phyloP scores from a whole-genome alignment of 176 grass and related monocot genomes.

The Avena sativa region DNA sequence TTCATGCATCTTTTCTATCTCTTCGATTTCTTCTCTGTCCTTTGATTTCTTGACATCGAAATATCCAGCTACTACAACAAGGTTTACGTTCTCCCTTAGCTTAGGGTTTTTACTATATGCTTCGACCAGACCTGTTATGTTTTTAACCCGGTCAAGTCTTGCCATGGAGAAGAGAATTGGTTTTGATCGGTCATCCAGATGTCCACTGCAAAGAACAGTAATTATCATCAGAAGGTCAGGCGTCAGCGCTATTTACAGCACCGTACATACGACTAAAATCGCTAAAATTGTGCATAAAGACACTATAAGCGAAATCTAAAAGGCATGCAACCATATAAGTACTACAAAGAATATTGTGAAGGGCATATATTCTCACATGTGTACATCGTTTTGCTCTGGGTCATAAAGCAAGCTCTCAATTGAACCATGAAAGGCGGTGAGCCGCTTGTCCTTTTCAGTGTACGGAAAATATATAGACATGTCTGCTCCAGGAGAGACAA shows the following conservation, averaged over 20 bases:
- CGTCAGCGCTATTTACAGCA: not conserved
- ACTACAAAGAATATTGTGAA: slow-evolving; percentile 12
- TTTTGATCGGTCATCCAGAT: slow-evolving; percentile 83
- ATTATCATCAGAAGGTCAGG: not conserved
- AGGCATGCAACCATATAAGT: not conserved
- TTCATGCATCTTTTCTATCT: slow-evolving; percentile 93
- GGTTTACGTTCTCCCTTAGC: slow-evolving; percentile 78
- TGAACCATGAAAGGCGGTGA: slow-evolving; percentile 85
- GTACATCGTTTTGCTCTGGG: slow-evolving; percentile 77
- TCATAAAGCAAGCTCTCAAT: slow-evolving; percentile 82
- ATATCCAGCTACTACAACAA: slow-evolving; percentile 86
- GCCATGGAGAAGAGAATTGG: slow-evolving; percentile 98
- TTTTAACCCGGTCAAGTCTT: slow-evolving; percentile 87
- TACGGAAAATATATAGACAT: slow-evolving; percentile 92
- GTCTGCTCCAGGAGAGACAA: slow-evolving; percentile 92
- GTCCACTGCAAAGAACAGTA: slow-evolving; percentile 63
- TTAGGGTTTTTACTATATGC: slow-evolving; percentile 59
- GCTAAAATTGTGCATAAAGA: not conserved
- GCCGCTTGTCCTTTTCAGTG: slow-evolving; percentile 73
- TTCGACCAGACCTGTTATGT: slow-evolving; percentile 94
- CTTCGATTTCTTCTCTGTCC: slow-evolving; percentile 83
- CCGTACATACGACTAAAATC: not conserved
- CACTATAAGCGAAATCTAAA: not conserved
- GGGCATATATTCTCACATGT: slow-evolving; percentile 74
- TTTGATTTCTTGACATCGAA: slow-evolving; percentile 75